Evolutionary conservation across 2,329 filamentous ascomycete species (phyloP).

Genomic region (Botryotinia globosa): DNA sequence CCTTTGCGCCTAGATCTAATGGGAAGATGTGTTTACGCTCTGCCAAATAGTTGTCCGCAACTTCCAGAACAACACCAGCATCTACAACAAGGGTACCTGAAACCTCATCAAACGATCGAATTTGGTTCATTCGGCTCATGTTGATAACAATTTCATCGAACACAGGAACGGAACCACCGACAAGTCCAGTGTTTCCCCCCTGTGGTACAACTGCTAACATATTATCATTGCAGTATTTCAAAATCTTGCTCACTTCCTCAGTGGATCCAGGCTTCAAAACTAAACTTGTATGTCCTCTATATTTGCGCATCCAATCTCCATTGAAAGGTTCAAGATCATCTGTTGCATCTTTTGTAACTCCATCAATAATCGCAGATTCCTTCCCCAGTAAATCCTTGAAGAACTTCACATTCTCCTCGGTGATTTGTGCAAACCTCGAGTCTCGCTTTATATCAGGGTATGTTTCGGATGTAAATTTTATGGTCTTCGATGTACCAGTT

Average conservation of each 20-base stretch:
- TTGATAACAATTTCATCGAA: slow-evolving; percentile 98
- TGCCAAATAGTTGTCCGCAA: slow-evolving; percentile 80
- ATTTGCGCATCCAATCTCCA: slow-evolving; percentile 98
- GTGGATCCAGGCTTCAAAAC: slow-evolving; percentile 83
- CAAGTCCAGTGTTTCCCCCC: slow-evolving; percentile 93
- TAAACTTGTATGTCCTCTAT: slow-evolving; percentile 82
- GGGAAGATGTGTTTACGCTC: slow-evolving; percentile 88
- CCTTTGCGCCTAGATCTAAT: slow-evolving; percentile 95
- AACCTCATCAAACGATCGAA: slow-evolving; percentile 88
- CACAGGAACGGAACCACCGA: slow-evolving; percentile 92
- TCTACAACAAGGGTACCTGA: slow-evolving; percentile 88
- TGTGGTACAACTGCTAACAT: slow-evolving; percentile 92
- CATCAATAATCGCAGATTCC: slow-evolving; percentile 79
- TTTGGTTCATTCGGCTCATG: slow-evolving; percentile 84
- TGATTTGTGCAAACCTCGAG: slow-evolving; percentile 69
- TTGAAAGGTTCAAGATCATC: slow-evolving; percentile 92
- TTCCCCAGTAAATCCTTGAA: slow-evolving; percentile 80
- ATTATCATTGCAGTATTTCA: slow-evolving; percentile 94
- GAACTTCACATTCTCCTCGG: slow-evolving; percentile 72
- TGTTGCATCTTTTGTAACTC: slow-evolving; percentile 67
- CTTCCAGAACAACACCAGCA: slow-evolving; percentile 86
- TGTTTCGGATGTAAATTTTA: slow-evolving; percentile 80
- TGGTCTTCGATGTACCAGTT: slow-evolving; percentile 41
- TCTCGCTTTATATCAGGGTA: slow-evolving; percentile 84
- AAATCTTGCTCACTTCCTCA: slow-evolving; percentile 83